Percentiles rank a stretch among this genome's conserved stretches.
Evolutionary conservation across 768 basidiomycete species (phyloP).

Genomic region (Lentinula detonsa): DNA sequence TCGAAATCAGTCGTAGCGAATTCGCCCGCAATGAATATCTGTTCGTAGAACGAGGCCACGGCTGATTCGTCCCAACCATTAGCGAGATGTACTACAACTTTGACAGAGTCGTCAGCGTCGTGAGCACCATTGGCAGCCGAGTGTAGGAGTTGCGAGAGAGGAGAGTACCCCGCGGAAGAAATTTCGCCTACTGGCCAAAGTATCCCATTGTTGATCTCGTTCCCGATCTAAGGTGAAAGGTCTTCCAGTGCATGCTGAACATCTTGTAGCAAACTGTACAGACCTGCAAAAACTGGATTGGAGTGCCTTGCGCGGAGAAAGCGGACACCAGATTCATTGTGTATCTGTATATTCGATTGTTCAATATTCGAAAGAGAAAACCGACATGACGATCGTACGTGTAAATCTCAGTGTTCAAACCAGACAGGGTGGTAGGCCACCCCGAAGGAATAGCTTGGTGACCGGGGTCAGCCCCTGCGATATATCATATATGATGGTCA

Average conservation of each 20-base stretch:
- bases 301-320: constrained; percentile 48
- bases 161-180: constrained; percentile 43
- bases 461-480: constrained; percentile 58
- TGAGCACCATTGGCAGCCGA: constrained; percentile 53
- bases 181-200: constrained; percentile 57
- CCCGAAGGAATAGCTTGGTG: constrained; percentile 51
- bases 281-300: constrained; percentile 47
- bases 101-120: constrained; percentile 32
- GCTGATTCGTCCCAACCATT: constrained; percentile 51
- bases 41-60: constrained; percentile 42
- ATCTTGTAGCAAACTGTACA: neutral
- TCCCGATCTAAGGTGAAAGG: constrained; percentile 40
- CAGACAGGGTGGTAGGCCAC: constrained; percentile 30
- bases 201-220: constrained; percentile 62
- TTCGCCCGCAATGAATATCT: constrained; percentile 48
- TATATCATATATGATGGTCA: neutral
- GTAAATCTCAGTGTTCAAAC: constrained; percentile 48
- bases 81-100: constrained; percentile 54
- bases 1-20: constrained; percentile 46
- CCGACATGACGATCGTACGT: constrained; percentile 18
- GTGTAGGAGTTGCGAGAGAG: constrained; percentile 53
- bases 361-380: constrained; percentile 28
- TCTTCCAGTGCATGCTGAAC: neutral
- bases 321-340: constrained; percentile 45
- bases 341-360: constrained; percentile 53